These are phyloP conservation scores for Syzygium syzygioides DNA, from an alignment of 441 rosid species.

Conservation along the genomic window DNA sequence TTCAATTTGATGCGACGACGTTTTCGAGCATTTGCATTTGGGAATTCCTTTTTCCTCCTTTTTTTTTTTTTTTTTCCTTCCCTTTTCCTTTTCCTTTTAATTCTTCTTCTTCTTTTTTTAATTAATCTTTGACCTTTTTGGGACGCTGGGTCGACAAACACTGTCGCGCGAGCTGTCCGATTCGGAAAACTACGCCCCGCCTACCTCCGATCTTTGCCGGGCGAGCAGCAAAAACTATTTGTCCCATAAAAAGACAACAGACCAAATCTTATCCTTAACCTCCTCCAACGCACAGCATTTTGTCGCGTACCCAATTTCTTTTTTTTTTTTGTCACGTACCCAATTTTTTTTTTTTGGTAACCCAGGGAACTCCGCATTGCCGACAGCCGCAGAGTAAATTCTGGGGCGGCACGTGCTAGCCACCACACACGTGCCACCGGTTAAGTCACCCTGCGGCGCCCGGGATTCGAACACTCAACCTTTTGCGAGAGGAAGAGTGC, in stretches of 20 bases:
- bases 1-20: background rate
- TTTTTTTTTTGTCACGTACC: too few relatives aligned
- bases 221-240: background rate
- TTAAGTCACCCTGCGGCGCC: too few relatives aligned
- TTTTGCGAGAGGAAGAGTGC: too few relatives aligned
- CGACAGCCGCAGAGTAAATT: too few relatives aligned
- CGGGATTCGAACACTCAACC: too few relatives aligned
- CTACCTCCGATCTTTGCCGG: background rate
- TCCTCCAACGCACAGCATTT: background rate
- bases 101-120: background rate
- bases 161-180: background rate
- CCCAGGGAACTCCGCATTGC: too few relatives aligned
- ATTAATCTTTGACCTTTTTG: accelerated
- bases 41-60: background rate
- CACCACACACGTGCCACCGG: too few relatives aligned
- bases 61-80: accelerated
- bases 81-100: background rate
- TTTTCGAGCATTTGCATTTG: background rate
- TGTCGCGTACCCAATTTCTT: background rate
- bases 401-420: too few relatives aligned
- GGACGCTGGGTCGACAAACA: too few relatives aligned
- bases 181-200: background rate
- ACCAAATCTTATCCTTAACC: background rate
- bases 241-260: background rate
- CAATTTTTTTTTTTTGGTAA: too few relatives aligned